These are phyloP conservation scores for Aspergillus ostianus DNA, from an alignment of 495 filamentous ascomycete genomes.

Conservation along the genomic window DNA sequence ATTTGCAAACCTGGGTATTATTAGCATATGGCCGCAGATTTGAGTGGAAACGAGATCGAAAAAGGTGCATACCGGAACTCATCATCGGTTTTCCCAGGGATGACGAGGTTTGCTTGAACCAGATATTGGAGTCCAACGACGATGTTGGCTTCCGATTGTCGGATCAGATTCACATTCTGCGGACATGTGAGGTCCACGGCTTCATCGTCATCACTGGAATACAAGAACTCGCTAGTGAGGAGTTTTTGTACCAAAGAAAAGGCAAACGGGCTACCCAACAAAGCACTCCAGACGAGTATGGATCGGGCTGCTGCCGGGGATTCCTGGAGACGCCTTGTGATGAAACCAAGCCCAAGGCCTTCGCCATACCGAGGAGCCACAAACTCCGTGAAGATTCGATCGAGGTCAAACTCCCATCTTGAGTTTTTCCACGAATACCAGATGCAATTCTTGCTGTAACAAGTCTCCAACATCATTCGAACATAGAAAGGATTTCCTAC, in stretches of 20 bases:
- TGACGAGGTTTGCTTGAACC: slow-evolving; percentile 72
- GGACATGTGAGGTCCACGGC: slow-evolving; percentile 34
- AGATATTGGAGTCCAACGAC: slow-evolving; percentile 76
- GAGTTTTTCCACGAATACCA: slow-evolving; percentile 83
- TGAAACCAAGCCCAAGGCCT: slow-evolving; percentile 76
- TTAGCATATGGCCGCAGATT: background rate
- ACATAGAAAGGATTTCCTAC: slow-evolving; percentile 85
- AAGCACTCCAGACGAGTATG: slow-evolving; percentile 83
- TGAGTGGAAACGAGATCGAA: background rate
- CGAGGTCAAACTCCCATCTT: slow-evolving; percentile 79
- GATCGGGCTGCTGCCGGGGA: slow-evolving; percentile 66
- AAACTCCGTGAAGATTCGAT: slow-evolving; percentile 79
- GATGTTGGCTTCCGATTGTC: slow-evolving; percentile 50
- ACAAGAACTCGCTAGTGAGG: slow-evolving; percentile 64
- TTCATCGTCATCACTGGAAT: slow-evolving; percentile 40
- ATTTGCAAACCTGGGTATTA: slow-evolving; percentile 63
- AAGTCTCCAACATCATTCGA: slow-evolving; percentile 84
- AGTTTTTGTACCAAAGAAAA: slow-evolving; percentile 78
- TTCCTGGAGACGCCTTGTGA: slow-evolving; percentile 72
- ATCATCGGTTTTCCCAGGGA: slow-evolving; percentile 76
- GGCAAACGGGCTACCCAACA: slow-evolving; percentile 76
- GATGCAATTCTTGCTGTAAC: slow-evolving; percentile 79
- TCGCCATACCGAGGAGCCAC: slow-evolving; percentile 71
- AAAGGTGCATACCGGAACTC: slow-evolving; percentile 48
- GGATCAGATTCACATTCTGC: slow-evolving; percentile 30